Evolutionary conservation across 2,329 filamentous ascomycete genomes (phyloP).

Genomic region (Hymenoscyphus scutula): DNA sequence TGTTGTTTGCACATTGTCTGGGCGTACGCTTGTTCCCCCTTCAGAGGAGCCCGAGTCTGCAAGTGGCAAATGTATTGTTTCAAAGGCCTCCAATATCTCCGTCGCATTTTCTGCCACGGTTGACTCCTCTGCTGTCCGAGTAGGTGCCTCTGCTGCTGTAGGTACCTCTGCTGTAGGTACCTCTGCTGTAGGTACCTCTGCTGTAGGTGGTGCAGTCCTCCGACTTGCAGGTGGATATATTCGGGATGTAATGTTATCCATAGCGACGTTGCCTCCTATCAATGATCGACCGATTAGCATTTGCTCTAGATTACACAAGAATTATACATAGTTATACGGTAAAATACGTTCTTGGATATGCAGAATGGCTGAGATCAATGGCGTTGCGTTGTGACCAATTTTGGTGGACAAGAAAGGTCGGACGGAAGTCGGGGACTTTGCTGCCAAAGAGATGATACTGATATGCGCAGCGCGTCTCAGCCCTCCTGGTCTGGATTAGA

Average conservation of each 20-base stretch:
- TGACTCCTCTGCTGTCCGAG: no score
- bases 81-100: not conserved
- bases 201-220: not conserved
- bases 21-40: not conserved
- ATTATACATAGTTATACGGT: not conserved
- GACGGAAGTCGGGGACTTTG: not conserved
- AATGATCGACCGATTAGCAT: not conserved
- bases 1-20: conserved; percentile 1
- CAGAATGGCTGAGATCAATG: not conserved
- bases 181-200: no score
- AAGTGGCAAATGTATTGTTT: not conserved
- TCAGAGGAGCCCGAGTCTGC: not conserved
- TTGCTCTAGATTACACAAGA: not conserved
- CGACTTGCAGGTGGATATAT: not conserved
- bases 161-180: no score
- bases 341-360: not conserved
- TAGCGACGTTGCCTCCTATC: not conserved
- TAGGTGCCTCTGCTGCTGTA: no score
- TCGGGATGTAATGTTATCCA: not conserved
- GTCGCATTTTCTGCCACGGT: not conserved
- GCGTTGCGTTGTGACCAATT: no score
- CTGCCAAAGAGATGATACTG: no score
- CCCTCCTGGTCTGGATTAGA: no score
- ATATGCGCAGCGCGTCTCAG: not conserved
- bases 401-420: not conserved